These are phyloP conservation scores for Isoetes taiwanensis DNA, from an alignment of 75 land plant species.

Conservation along the genomic window DNA sequence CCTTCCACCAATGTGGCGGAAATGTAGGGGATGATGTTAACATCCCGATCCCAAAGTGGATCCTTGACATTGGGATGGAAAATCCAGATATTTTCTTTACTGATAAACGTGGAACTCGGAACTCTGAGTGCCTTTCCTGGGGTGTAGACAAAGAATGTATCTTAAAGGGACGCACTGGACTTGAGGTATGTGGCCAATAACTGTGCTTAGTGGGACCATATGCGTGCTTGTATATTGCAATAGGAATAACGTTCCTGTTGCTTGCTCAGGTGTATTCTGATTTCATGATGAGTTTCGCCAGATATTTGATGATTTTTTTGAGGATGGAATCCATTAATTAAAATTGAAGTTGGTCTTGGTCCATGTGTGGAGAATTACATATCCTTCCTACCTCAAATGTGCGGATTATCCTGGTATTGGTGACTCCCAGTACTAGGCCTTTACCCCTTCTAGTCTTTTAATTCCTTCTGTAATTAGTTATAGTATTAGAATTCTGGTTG, in stretches of 20 bases:
- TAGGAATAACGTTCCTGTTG: too few relatives aligned
- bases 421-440: constrained; percentile 63
- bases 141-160: not conserved
- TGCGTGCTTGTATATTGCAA: too few relatives aligned
- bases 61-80: constrained; percentile 1
- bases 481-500: too few relatives aligned
- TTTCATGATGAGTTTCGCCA: constrained; percentile 88
- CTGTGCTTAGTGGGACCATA: too few relatives aligned
- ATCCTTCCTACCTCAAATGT: constrained; percentile 87
- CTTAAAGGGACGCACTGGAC: not conserved
- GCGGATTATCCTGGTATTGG: constrained; percentile 96
- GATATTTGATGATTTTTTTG: constrained; percentile 74
- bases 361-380: constrained; percentile 91
- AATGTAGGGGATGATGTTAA: constrained; percentile 4
- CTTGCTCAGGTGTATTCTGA: constrained; percentile 96
- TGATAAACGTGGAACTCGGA: not conserved
- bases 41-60: constrained; percentile 6
- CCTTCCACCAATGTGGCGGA: constrained; percentile 7
- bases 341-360: constrained; percentile 82
- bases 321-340: constrained; percentile 49
- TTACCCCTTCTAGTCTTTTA: too few relatives aligned
- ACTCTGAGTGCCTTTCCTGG: constrained; percentile 4
- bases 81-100: constrained; percentile 7
- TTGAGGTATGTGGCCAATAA: constrained; percentile 5
- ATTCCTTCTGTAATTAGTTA: too few relatives aligned